Percentiles rank a stretch among this genome's conserved stretches.
These are phyloP conservation scores for Phalaenopsis hybrid DNA, from an alignment of 116 monocot genomes.

Conservation along the genomic window DNA sequence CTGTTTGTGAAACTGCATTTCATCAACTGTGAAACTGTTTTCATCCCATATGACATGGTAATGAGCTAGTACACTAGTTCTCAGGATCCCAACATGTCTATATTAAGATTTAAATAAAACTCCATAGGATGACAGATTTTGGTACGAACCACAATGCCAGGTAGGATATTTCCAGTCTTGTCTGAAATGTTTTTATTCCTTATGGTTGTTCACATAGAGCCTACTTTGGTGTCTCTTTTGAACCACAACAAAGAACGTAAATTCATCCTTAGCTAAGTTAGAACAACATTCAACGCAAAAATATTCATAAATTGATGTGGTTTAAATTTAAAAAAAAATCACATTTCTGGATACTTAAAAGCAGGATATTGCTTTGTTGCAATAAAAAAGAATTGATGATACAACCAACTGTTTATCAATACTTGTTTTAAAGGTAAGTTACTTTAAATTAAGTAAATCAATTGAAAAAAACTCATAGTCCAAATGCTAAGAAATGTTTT, in stretches of 20 bases:
- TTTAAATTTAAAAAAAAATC: no score
- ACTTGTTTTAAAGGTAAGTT: background rate
- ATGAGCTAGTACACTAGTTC: constrained; percentile 70
- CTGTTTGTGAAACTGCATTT: constrained; percentile 76
- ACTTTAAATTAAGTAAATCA: background rate
- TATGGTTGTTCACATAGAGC: constrained; percentile 63
- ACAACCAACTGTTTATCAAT: no score
- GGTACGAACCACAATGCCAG: constrained; percentile 44
- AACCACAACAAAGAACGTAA: constrained; percentile 42
- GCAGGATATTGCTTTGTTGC: no score
- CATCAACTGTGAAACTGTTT: constrained; percentile 73
- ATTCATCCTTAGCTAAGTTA: no score
- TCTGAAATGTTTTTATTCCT: constrained; percentile 55
- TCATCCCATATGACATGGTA: constrained; percentile 88
- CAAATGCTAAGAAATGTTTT: background rate
- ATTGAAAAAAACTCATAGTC: background rate
- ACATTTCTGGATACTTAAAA: no score
- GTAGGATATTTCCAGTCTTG: constrained; percentile 77
- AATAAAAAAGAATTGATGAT: no score
- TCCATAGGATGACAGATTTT: constrained; percentile 49
- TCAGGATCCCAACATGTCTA: constrained; percentile 48
- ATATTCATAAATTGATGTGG: no score
- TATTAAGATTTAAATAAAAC: constrained; percentile 38
- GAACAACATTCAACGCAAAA: no score
- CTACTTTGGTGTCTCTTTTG: constrained; percentile 94